Evolutionary conservation across 108 stramenopile genomes (phyloP), one percentile per base, ranked within the genome.

Genomic region (Nitzschia putrida): DNA sequence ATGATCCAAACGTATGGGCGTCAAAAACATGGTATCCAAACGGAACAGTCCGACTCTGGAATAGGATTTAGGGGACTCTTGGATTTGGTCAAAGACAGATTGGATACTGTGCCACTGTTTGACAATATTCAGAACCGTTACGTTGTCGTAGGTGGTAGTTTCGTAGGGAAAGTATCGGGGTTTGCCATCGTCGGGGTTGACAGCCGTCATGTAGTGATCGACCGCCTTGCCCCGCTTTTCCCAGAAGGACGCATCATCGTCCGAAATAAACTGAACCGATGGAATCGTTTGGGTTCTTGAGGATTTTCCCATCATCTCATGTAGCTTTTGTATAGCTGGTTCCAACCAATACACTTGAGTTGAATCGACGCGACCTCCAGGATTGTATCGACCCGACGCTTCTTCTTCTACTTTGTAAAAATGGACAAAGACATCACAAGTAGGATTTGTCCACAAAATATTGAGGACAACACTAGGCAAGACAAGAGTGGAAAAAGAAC

Each of bases 291-390:
- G 8, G 18, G 13, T 21, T 9, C 9, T 54, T 21, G 13, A n/a
- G n/a, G n/a, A n/a, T n/a, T n/a, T n/a, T n/a, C n/a, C n/a, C n/a
- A n/a, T n/a, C n/a, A n/a, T 8, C 10, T 26, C 25, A 10, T 58
- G 18, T 45, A 49, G 18, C 7, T 65, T 49, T 1, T 40, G 10
- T 26, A 77, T 64, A 12, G 66, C 73, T 20, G 64, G 9, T 52
- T 69, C 51, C n/a, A 85, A 22, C 34, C 50, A 63, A 25, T 55
- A 73, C 3, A 80, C 57, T 61, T 81, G 71, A 37, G 59, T 44
- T 20, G 84, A 56, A 59, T 76, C 21, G 34, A 81, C 38, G 39
- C 8, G 14, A 43, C 84, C 84, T n/a, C 80, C 74, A n/a, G n/a
- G n/a, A n/a, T n/a, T n/a, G n/a, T n/a, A n/a, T n/a, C n/a, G n/a